Evolutionary conservation across 2,329 filamentous ascomycete species (phyloP).

Genomic region (Shiraia sp.): DNA sequence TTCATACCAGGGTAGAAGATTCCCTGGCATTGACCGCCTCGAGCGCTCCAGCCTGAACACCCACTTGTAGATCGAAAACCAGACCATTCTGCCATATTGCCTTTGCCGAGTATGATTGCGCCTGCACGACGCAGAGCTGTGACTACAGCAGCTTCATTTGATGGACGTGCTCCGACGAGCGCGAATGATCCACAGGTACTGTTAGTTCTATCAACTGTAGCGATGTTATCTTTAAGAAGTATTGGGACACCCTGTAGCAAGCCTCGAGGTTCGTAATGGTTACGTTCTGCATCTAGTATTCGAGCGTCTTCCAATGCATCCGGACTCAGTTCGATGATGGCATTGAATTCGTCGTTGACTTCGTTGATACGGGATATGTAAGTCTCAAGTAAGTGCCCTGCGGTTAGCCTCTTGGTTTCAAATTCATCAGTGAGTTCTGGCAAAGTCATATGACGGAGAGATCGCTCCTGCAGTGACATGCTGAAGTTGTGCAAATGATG

Average conservation of each 20-base stretch:
- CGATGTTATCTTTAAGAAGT: constrained; percentile 66
- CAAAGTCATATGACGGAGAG: no score
- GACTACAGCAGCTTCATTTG: constrained; percentile 61
- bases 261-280: constrained; percentile 50
- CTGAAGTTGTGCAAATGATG: no score
- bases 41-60: constrained; percentile 63
- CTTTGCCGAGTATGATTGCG: constrained; percentile 65
- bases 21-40: constrained; percentile 62
- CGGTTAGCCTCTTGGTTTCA: no score
- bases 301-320: constrained; percentile 52
- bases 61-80: constrained; percentile 60
- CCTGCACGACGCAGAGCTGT: constrained; percentile 61
- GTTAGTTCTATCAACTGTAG: constrained; percentile 44
- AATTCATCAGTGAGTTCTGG: no score
- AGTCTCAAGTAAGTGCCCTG: constrained; percentile 53
- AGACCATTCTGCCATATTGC: constrained; percentile 65
- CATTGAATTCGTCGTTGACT: constrained; percentile 60
- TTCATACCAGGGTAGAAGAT: constrained; percentile 63
- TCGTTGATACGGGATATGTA: constrained; percentile 60
- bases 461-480: no score
- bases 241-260: constrained; percentile 63
- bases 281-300: constrained; percentile 50
- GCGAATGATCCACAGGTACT: constrained; percentile 61
- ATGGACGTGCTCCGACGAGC: constrained; percentile 58
- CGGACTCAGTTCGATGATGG: constrained; percentile 57